A percentile compares a stretch with the other conserved stretches of the same genome.
Evolutionary conservation across 2,329 filamentous ascomycete genomes (phyloP).

Genomic region (Xylaria sp.): DNA sequence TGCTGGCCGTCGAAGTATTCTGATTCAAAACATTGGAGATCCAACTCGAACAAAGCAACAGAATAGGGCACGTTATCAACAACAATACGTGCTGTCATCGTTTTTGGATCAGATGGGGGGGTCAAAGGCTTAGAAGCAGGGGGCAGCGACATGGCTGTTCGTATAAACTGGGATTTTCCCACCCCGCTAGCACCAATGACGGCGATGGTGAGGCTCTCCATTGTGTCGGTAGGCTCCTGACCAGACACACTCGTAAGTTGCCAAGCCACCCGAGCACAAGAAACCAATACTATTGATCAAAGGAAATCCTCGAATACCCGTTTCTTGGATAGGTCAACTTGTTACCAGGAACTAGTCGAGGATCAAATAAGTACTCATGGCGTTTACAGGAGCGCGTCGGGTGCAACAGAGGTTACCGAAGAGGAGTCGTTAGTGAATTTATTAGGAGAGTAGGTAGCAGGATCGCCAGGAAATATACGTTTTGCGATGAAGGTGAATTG

Average conservation of each 20-base stretch:
- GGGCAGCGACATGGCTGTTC: conserved; percentile 68
- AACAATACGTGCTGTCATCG: conserved; percentile 67
- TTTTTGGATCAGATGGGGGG: conserved; percentile 63
- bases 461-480: neutral
- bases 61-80: conserved; percentile 68
- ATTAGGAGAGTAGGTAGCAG: conserved; percentile 2
- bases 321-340: conserved; percentile 16
- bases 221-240: conserved; percentile 49
- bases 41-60: conserved; percentile 73
- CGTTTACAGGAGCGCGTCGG: conserved; percentile 21
- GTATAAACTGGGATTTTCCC: conserved; percentile 76
- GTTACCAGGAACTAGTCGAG: conserved; percentile 19
- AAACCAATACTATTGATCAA: conserved; percentile 15
- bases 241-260: conserved; percentile 23
- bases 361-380: conserved; percentile 27
- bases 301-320: conserved; percentile 8
- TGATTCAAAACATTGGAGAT: conserved; percentile 71
- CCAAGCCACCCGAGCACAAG: conserved; percentile 26
- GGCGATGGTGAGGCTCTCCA: conserved; percentile 73
- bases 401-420: conserved; percentile 6
- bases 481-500: neutral
- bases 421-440: neutral
- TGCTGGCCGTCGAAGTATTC: conserved; percentile 70
- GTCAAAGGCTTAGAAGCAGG: conserved; percentile 54
- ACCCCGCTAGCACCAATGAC: conserved; percentile 74